Evolutionary conservation across 306 rosid species (phyloP), one percentile per base, ranked within the genome.

Genomic region (Quercus dentata): DNA sequence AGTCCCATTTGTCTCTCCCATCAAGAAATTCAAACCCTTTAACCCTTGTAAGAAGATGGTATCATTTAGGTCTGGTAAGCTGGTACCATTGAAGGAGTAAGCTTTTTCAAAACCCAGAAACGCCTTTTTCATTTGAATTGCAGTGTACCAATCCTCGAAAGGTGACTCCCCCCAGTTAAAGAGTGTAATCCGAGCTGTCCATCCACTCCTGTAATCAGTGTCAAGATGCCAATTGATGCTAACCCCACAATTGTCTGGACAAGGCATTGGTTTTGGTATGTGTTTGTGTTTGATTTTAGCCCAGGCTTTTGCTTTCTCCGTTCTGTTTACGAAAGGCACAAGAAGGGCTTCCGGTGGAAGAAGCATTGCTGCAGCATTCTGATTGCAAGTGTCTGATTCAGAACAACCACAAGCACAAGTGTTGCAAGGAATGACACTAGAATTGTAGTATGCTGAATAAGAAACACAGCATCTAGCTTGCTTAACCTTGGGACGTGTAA

Each of bases 331-430:
- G 13, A 91, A 94, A 0, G 98, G 98, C 1, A 94, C 86, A 0
- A 94, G 90, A 38, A 94, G 90, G 0, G 97, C 94, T 0, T 91
- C 95, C 0, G 92, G 73, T 0, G 98, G 97, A 6, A 92, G 84
- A 38, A 88, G 88, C 89, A 94, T 8, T 0, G 91, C 78, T 0
- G 27, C n/a, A 6, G 84, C 88, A 1, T 61, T 69, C 1, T 87
- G 55, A 33, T 79, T 85, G 56, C 98, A 94, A 4, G 84, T 79
- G 3, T 21, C 75, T 1, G 84, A 69, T 5, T 81, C 80, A 0
- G 5, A 10, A 25, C 98, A 94, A 0, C 98, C 97, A 54, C 98
- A 94, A 0, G 98, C 97, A 65, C 98, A 92, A 1, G 98, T 94
- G 76, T 81, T 86, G 76, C 98, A 94, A 0, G 97, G 98, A 23